Percentiles rank a stretch among this genome's conserved stretches.
Conservation (phyloP, 2,329 filamentous ascomycete genomes). For the Calonectria fujianensis region DNA sequence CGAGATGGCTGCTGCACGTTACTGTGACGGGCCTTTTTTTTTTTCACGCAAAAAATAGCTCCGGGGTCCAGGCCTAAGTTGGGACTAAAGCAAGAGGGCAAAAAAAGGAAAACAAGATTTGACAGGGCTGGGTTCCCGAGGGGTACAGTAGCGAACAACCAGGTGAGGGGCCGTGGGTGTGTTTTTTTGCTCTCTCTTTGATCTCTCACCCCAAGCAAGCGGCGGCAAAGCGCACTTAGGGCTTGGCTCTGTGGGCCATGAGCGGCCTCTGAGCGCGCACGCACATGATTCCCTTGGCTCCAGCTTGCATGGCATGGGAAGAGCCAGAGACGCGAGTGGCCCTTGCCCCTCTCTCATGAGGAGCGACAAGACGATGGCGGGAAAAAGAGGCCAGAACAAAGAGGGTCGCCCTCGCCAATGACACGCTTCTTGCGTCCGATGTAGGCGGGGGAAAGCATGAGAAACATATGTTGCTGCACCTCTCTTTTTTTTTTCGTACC, state of each 20-base stretch:
- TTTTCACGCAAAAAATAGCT: conserved; percentile 36
- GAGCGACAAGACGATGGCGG: not conserved
- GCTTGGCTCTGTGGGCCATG: conserved; percentile 26
- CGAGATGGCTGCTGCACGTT: conserved; percentile 29
- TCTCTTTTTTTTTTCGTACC: conserved; percentile 2
- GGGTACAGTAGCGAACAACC: conserved; percentile 12
- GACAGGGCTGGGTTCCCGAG: conserved; percentile 8
- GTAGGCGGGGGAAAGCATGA: conserved; percentile 29
- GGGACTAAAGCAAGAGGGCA: conserved; percentile 21
- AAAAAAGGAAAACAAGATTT: conserved; percentile 25
- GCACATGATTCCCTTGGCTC: not conserved
- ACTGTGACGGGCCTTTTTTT: conserved; percentile 20
- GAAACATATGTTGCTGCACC: conserved; percentile 11
- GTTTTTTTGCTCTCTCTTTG: not conserved
- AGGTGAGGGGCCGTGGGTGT: not conserved
- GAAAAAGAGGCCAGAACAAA: conserved; percentile 17
- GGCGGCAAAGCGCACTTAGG: conserved; percentile 13
- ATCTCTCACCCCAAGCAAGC: not conserved
- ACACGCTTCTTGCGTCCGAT: conserved; percentile 32
- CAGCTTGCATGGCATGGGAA: conserved; percentile 9
- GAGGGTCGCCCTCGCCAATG: conserved; percentile 17
- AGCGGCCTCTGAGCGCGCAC: conserved; percentile 7
- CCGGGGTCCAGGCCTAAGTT: conserved; percentile 31
- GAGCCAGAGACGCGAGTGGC: not conserved
- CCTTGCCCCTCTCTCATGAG: conserved; percentile 10